Evolutionary conservation across 2,329 filamentous ascomycete species (phyloP).

Genomic region (Endocalyx cinctus): DNA sequence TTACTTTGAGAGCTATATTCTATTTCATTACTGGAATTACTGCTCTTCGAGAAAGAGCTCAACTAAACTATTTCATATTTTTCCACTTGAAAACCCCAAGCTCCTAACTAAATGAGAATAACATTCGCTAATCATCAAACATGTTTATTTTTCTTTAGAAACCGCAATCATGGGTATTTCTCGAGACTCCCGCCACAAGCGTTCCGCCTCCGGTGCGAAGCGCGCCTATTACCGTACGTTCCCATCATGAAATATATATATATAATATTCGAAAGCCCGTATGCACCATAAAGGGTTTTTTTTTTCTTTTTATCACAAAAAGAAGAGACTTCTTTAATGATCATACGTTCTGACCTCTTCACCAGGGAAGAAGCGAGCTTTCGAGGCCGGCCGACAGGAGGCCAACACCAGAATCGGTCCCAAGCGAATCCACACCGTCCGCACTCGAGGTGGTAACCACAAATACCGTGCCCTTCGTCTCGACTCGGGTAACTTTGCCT

Average conservation of each 20-base stretch:
- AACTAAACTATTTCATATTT: neutral
- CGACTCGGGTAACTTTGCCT: slow-evolving; percentile 98
- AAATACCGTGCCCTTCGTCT: slow-evolving; percentile 99
- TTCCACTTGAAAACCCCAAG: no score
- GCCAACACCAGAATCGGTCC: slow-evolving; percentile 98
- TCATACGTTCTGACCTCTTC: slow-evolving; percentile 72
- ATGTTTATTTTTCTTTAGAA: slow-evolving; percentile 42
- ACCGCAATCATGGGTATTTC: slow-evolving; percentile 98
- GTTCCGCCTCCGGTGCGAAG: slow-evolving; percentile 98
- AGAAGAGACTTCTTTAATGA: no score
- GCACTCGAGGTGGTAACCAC: slow-evolving; percentile 96
- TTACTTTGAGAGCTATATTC: neutral
- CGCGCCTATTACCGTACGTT: slow-evolving; percentile 83
- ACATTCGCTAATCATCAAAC: no score
- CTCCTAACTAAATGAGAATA: no score
- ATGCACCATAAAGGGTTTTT: slow-evolving; percentile 36
- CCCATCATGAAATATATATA: slow-evolving; percentile 18
- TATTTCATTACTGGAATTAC: neutral
- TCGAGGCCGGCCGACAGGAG: slow-evolving; percentile 99
- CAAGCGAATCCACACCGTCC: slow-evolving; percentile 95
- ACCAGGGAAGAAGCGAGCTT: slow-evolving; percentile 92
- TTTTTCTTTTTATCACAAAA: no score
- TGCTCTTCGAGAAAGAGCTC: neutral
- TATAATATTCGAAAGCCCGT: slow-evolving; percentile 58
- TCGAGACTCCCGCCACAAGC: slow-evolving; percentile 99